A percentile compares a stretch with the other conserved stretches of the same genome.
phyloP scores from a whole-genome alignment of 345 rosid genomes.

The Erucastrum elatum region DNA sequence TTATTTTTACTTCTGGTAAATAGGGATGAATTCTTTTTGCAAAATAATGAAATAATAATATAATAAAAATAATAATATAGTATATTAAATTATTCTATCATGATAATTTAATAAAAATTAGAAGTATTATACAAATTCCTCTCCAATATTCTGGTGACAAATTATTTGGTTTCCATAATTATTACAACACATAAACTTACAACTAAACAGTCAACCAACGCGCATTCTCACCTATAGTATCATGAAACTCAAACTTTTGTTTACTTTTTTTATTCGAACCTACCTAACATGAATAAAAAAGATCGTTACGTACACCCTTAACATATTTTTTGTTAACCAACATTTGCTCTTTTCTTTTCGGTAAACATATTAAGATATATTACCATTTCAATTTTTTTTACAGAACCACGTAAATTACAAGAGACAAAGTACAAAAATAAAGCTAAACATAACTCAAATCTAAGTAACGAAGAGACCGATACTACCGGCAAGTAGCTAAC shows the following conservation, averaged over 20 bases:
- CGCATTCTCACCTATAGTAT: slow-evolving; percentile 1
- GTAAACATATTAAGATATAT: no score
- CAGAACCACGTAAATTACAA: no score
- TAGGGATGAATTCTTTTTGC: neutral
- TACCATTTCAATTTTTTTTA: no score
- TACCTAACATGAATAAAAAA: no score
- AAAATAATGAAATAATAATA: neutral
- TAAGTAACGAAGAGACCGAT: no score
- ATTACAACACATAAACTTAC: neutral
- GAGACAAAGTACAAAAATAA: no score
- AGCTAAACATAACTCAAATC: no score
- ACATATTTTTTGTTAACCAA: no score
- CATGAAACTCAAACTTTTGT: neutral
- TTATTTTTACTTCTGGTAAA: neutral
- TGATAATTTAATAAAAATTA: no score
- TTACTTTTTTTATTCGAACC: neutral
- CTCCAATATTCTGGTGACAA: neutral
- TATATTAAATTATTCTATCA: neutral
- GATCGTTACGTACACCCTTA: no score
- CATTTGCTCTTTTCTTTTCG: no score
- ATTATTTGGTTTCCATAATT: slow-evolving; percentile 11
- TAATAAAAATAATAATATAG: neutral
- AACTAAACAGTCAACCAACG: slow-evolving; percentile 13
- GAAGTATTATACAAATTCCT: neutral
- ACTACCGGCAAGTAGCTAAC: no score